Conservation (phyloP, 1,284 basidiomycete genomes). For the Vanrija sp. region DNA sequence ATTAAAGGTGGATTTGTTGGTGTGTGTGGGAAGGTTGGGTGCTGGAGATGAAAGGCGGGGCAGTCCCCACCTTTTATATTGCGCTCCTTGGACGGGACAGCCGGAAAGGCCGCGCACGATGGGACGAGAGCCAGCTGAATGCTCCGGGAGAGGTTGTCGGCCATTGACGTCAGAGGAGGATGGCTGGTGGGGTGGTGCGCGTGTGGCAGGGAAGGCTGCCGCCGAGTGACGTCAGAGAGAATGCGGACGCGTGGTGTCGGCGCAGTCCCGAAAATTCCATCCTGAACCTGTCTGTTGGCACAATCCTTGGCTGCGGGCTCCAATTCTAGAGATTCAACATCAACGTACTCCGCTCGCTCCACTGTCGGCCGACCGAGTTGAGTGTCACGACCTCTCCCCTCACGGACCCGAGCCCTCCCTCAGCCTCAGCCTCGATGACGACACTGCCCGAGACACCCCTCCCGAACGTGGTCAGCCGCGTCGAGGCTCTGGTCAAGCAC, state of each 20-base stretch:
- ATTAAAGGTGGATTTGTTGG: constrained; percentile 4
- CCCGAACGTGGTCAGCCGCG: constrained; percentile 49
- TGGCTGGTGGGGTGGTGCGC: not conserved
- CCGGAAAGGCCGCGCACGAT: not conserved
- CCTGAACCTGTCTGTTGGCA: too few species aligned
- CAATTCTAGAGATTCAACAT: too few species aligned
- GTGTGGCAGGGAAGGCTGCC: constrained; percentile 12
- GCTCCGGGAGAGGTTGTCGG: not conserved
- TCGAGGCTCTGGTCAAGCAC: constrained; percentile 66
- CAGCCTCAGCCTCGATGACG: too few species aligned
- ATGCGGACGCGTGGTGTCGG: constrained; percentile 50
- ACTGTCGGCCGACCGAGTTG: too few species aligned
- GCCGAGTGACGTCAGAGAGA: constrained; percentile 64
- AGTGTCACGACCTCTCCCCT: too few species aligned
- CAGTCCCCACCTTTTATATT: not conserved
- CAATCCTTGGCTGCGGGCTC: too few species aligned
- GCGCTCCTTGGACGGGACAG: not conserved
- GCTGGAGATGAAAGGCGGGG: too few species aligned
- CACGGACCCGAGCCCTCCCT: too few species aligned
- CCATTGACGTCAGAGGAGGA: not conserved
- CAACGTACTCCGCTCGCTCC: too few species aligned
- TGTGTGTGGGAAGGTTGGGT: not conserved
- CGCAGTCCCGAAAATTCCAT: too few species aligned
- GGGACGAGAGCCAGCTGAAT: too few species aligned
- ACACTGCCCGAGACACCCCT: not conserved